Percentiles rank a stretch among this genome's conserved stretches.
Evolutionary conservation across 140 eudicot genomes (phyloP).

Genomic region (Bidens hawaiensis): DNA sequence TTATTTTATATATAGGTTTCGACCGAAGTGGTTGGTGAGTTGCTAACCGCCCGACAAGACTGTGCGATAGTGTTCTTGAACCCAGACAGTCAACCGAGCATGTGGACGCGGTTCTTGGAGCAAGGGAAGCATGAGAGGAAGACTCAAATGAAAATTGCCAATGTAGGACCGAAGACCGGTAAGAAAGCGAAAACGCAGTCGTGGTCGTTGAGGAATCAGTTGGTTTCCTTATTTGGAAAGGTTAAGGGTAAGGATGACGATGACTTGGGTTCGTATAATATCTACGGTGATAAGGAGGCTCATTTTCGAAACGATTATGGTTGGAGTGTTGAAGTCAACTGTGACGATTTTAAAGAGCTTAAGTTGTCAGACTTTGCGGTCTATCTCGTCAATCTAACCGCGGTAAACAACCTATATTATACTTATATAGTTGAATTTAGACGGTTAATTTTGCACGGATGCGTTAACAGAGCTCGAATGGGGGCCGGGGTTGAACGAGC

Average conservation of each 20-base stretch:
- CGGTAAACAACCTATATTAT: slow-evolving; percentile 33
- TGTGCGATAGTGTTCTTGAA: slow-evolving; percentile 62
- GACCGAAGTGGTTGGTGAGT: slow-evolving; percentile 28
- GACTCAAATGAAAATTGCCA: slow-evolving; percentile 33
- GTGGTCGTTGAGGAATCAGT: slow-evolving; percentile 43
- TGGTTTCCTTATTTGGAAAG: slow-evolving; percentile 28
- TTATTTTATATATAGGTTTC: slow-evolving; percentile 45
- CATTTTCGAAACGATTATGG: slow-evolving; percentile 71
- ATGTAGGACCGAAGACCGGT: too few relatives aligned
- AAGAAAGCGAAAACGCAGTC: slow-evolving; percentile 12
- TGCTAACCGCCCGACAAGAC: slow-evolving; percentile 36
- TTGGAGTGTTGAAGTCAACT: slow-evolving; percentile 53
- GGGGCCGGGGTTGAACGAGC: too few relatives aligned
- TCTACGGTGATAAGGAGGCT: slow-evolving; percentile 43
- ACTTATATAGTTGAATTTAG: neutral
- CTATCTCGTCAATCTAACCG: slow-evolving; percentile 73
- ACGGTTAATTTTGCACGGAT: too few relatives aligned
- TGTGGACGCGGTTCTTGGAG: slow-evolving; percentile 48
- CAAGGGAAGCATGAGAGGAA: slow-evolving; percentile 30
- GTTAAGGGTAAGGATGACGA: slow-evolving; percentile 4
- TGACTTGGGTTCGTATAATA: slow-evolving; percentile 46
- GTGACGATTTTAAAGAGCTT: slow-evolving; percentile 53
- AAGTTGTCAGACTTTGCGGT: slow-evolving; percentile 43
- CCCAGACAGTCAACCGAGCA: slow-evolving; percentile 30
- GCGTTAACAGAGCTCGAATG: too few relatives aligned